Conservation (phyloP, 2,329 filamentous ascomycete genomes). For the Pseudogymnoascus sp. region DNA sequence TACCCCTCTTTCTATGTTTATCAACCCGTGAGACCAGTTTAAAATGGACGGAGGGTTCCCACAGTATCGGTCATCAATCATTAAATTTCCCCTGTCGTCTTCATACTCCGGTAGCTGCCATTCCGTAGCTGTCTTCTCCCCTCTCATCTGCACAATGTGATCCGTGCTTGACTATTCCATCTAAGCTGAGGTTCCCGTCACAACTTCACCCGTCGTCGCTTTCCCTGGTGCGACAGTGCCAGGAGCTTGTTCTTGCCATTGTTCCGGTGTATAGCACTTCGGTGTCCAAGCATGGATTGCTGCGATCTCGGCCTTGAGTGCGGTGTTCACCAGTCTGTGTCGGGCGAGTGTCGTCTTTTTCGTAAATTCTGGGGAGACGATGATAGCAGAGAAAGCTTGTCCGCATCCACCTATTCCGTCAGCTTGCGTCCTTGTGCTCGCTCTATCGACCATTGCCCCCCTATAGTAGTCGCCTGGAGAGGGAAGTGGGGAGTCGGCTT, state of each 20-base stretch:
- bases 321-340: constrained; percentile 61
- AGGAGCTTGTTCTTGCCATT: constrained; percentile 60
- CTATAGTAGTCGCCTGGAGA: background rate
- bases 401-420: constrained; percentile 56
- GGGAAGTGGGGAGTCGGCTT: constrained; percentile 17
- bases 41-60: background rate
- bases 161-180: background rate
- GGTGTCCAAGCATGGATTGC: constrained; percentile 72
- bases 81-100: background rate
- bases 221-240: constrained; percentile 26
- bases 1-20: background rate
- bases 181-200: constrained; percentile 21
- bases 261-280: constrained; percentile 66
- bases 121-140: background rate
- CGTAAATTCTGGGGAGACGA: constrained; percentile 54
- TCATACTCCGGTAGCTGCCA: background rate
- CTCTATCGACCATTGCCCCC: background rate
- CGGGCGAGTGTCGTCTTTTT: constrained; percentile 57
- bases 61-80: background rate
- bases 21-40: background rate
- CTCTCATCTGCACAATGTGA: background rate
- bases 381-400: constrained; percentile 63
- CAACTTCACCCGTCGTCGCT: constrained; percentile 26
- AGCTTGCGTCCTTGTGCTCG: background rate
- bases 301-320: constrained; percentile 63